Evolutionary conservation across 2,329 filamentous ascomycete genomes (phyloP), one percentile per base, ranked within the genome.

Genomic region (Lachnellula hyalina): DNA sequence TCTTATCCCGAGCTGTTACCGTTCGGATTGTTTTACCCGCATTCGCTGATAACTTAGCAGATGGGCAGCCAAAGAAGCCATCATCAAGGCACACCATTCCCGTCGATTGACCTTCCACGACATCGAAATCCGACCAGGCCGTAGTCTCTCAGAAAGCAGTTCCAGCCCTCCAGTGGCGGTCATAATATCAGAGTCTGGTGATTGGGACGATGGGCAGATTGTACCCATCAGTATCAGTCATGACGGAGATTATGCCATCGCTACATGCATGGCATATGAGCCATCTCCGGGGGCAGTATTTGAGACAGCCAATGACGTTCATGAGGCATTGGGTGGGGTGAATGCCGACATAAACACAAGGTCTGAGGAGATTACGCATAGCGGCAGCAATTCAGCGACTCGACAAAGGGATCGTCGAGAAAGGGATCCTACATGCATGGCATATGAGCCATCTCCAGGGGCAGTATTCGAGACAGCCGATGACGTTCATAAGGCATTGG

Each of bases 181-280:
- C 12, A 55, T 67, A 8, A 47, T 48, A 54, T 15, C 65, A 55
- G 17, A 67, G 62, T 57, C 41, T 68, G 75, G 56, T 17, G 51
- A 50, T 19, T 60, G 52, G n/a, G 58, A 65, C 5, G 60, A 68
- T 32, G 73, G 72, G n/a, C 79, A 83, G 61, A 75, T 83, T 49
- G 90, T 85, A 14, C 77, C 82, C 65, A 68, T 96, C 45, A 93
- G 87, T 56, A 95, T 96, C 63, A 94, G 87, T 65, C 92, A 96
- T 69, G 92, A 96, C 70, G 85, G 82, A 2, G 86, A 90, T 7
- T 96, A 91, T 72, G 90, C 90, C 9, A 85, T 80, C 19, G 87
- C 87, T 6, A 77, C 86, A 1, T 88, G 85, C 60, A 60, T 90
- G 35, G 83, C 80, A n/a, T 63, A 65, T 28, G 67, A 71, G 14